Evolutionary conservation across 1,284 basidiomycete species (phyloP).

Genomic region (Sporisorium exsertum): DNA sequence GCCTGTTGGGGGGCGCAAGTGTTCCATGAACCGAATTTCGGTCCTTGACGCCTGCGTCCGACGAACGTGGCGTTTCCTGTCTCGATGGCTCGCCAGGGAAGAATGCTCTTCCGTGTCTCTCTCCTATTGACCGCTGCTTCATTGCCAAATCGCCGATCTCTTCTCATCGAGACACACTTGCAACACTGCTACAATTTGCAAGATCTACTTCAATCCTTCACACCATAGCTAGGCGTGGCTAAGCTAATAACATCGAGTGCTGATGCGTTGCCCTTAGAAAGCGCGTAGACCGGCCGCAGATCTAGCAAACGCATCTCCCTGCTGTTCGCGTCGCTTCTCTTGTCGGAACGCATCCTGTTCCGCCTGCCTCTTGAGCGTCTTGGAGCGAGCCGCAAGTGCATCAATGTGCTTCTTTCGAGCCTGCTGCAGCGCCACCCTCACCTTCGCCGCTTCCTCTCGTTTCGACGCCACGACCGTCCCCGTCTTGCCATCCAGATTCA

Average conservation of each 20-base stretch:
- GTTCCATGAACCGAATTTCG: too few relatives aligned
- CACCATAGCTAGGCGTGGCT: not conserved
- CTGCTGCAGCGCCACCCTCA: constrained; percentile 19
- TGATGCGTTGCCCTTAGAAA: constrained; percentile 7
- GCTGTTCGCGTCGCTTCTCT: constrained; percentile 45
- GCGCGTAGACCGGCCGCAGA: constrained; percentile 15
- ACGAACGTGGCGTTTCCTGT: too few relatives aligned
- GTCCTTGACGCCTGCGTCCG: too few relatives aligned
- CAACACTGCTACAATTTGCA: too few relatives aligned
- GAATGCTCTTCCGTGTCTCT: too few relatives aligned
- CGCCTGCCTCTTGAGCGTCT: constrained; percentile 43
- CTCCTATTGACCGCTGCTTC: too few relatives aligned
- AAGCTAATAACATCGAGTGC: too few relatives aligned
- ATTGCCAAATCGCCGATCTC: too few relatives aligned
- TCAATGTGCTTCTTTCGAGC: constrained; percentile 37
- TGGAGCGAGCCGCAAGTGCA: constrained; percentile 18
- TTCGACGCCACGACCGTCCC: constrained; percentile 24
- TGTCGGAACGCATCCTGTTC: constrained; percentile 42
- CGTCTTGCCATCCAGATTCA: constrained; percentile 32
- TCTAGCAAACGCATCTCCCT: constrained; percentile 12
- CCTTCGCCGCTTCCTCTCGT: constrained; percentile 15
- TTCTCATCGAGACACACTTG: too few relatives aligned
- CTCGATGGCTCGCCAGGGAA: too few relatives aligned
- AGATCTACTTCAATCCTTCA: not conserved
- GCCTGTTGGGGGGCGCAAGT: too few relatives aligned